These are phyloP conservation scores for Selenicereus undatus DNA, from an alignment of 148 eudicot species.

Conservation along the genomic window DNA sequence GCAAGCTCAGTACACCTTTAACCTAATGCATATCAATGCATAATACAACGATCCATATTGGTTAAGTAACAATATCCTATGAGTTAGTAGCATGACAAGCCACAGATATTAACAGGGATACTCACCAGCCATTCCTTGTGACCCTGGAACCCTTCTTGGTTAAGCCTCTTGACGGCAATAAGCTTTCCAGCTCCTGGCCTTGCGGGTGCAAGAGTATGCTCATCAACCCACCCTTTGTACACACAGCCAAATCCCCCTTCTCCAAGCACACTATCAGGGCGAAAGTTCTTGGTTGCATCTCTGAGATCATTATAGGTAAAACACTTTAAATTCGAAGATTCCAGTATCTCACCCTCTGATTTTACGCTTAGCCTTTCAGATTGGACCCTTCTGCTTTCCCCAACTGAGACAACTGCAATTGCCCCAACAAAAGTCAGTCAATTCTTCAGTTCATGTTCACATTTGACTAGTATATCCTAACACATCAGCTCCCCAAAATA, in stretches of 20 bases:
- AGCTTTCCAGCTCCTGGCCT: conserved; percentile 60
- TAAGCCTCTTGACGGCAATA: conserved; percentile 78
- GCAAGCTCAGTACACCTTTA: not conserved
- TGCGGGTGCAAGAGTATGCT: conserved; percentile 53
- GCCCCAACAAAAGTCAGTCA: not conserved
- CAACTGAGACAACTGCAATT: conserved; percentile 8
- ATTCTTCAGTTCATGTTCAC: not conserved
- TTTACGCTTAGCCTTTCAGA: conserved; percentile 41
- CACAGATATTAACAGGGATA: not conserved
- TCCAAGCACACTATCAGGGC: conserved; percentile 83
- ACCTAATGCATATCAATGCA: not conserved
- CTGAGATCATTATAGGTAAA: conserved; percentile 54
- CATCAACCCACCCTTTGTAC: conserved; percentile 86
- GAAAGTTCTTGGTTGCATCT: conserved; percentile 64
- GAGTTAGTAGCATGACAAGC: not conserved
- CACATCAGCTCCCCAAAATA: not conserved
- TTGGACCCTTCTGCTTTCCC: conserved; percentile 33
- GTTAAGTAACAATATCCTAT: not conserved
- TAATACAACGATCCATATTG: not conserved
- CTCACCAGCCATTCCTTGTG: conserved; percentile 91
- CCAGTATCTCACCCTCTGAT: conserved; percentile 62
- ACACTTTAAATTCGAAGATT: conserved; percentile 53
- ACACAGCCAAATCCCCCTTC: conserved; percentile 93
- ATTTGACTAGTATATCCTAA: not conserved
- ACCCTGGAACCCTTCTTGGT: conserved; percentile 76